Evolutionary conservation across 1,284 basidiomycete species (phyloP).

Genomic region (Sparassis latifolia): DNA sequence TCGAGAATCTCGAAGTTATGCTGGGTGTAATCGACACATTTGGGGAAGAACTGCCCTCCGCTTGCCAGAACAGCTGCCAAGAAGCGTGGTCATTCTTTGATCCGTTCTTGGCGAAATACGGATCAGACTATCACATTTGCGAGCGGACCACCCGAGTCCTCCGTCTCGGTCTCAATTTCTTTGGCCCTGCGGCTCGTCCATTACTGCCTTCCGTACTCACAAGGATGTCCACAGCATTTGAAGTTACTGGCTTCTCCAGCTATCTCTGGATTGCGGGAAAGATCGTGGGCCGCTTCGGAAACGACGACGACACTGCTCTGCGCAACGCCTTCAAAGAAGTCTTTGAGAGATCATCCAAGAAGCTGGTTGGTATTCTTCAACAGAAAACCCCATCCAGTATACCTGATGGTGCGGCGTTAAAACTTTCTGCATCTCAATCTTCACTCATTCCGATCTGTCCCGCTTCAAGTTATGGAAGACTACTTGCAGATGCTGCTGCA

Average conservation of each 20-base stretch:
- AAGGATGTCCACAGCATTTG: constrained; percentile 76
- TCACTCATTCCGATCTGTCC: neutral
- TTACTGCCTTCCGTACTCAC: constrained; percentile 69
- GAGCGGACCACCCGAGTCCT: constrained; percentile 88
- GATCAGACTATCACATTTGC: constrained; percentile 72
- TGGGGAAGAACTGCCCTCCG: constrained; percentile 72
- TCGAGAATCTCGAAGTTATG: constrained; percentile 90
- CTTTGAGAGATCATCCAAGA: constrained; percentile 73
- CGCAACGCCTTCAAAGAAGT: constrained; percentile 53
- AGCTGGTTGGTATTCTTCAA: constrained; percentile 63
- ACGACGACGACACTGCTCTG: constrained; percentile 47
- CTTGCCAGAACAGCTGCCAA: constrained; percentile 74
- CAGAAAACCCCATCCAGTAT: constrained; percentile 63
- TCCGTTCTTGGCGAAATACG: constrained; percentile 73
- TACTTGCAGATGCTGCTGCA: constrained; percentile 81
- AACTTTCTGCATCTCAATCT: neutral
- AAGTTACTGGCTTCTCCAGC: constrained; percentile 77
- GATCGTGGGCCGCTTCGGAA: constrained; percentile 67
- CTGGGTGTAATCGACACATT: constrained; percentile 75
- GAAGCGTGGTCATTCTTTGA: constrained; percentile 87
- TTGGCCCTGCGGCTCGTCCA: constrained; percentile 61
- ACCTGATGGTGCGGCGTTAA: constrained; percentile 63
- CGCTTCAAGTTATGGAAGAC: constrained; percentile 82
- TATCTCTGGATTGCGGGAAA: constrained; percentile 96
- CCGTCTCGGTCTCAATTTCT: constrained; percentile 79